phyloP scores from a whole-genome alignment of 768 basidiomycete species.

The Obba rivulosa region DNA sequence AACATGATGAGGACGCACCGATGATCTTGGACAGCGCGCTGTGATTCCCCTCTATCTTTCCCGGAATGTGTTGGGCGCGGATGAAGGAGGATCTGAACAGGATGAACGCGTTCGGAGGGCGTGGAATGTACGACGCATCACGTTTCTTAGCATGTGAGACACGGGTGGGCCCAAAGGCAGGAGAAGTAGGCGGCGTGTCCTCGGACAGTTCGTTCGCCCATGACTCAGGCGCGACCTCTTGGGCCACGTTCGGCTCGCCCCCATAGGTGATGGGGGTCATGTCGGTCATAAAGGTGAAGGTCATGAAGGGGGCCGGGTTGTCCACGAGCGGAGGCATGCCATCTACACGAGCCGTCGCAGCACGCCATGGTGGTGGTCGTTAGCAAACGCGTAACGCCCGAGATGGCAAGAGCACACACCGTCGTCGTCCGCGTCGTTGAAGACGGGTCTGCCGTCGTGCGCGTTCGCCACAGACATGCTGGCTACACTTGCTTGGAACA shows the following conservation, averaged over 20 bases:
- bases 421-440: slow-evolving; percentile 30
- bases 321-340: slow-evolving; percentile 42
- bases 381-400: slow-evolving; percentile 11
- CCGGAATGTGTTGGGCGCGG: slow-evolving; percentile 65
- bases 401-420: slow-evolving; percentile 23
- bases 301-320: slow-evolving; percentile 43
- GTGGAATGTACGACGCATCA: slow-evolving; percentile 72
- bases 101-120: slow-evolving; percentile 83
- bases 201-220: slow-evolving; percentile 15
- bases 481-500: slow-evolving; percentile 5
- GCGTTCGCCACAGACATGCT: slow-evolving; percentile 19
- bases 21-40: slow-evolving; percentile 79
- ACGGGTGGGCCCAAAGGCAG: slow-evolving; percentile 31
- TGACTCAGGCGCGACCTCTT: slow-evolving; percentile 25
- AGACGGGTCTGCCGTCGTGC: slow-evolving; percentile 14
- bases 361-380: slow-evolving; percentile 9
- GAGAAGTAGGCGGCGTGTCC: slow-evolving; percentile 16
- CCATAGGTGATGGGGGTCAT: slow-evolving; percentile 51
- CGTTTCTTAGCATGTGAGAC: slow-evolving; percentile 55
- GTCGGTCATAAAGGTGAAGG: slow-evolving; percentile 59
- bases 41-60: slow-evolving; percentile 75
- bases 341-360: slow-evolving; percentile 11
- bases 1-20: slow-evolving; percentile 35
- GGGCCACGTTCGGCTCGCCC: slow-evolving; percentile 27
- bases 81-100: slow-evolving; percentile 80